Percentiles rank a stretch among this genome's conserved stretches.
These are phyloP conservation scores for Dendrostoma leiphaemia DNA, from an alignment of 2,329 filamentous ascomycete genomes.

Conservation along the genomic window DNA sequence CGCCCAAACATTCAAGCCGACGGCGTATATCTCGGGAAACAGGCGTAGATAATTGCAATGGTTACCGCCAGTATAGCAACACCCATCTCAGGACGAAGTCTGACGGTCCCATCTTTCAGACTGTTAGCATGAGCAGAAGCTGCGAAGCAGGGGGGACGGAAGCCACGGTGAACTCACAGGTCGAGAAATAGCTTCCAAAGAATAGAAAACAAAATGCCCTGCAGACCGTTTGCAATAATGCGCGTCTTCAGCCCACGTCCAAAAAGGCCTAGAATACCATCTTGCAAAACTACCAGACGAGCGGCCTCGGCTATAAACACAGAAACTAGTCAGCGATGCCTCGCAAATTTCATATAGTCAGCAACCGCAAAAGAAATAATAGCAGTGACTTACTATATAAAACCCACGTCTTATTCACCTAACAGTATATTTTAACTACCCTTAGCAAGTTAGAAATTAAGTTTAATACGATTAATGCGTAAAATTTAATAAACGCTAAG, in stretches of 20 bases:
- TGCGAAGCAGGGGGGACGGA: too few relatives aligned
- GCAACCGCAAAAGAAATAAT: too few relatives aligned
- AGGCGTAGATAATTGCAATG: too few relatives aligned
- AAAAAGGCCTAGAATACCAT: conserved; percentile 41
- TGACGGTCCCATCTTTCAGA: conserved; percentile 5
- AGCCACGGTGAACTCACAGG: too few relatives aligned
- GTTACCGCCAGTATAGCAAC: too few relatives aligned
- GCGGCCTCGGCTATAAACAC: conserved; percentile 38
- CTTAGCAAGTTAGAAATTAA: conserved; percentile 45
- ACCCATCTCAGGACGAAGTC: neutral
- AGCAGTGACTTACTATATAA: conserved; percentile 37
- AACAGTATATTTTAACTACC: conserved; percentile 48
- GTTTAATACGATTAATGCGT: conserved; percentile 44
- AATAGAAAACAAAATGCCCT: conserved; percentile 47
- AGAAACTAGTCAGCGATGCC: neutral
- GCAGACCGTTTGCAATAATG: conserved; percentile 46
- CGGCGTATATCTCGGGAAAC: too few relatives aligned
- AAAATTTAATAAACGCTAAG: conserved; percentile 41
- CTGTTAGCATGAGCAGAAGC: too few relatives aligned
- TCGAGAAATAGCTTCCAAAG: conserved; percentile 49
- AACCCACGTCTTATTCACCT: conserved; percentile 46
- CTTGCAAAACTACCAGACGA: conserved; percentile 35
- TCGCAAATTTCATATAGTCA: neutral
- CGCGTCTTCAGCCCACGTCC: conserved; percentile 45
- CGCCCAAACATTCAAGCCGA: too few relatives aligned